Conservation (phyloP, 352 stramenopile species). For the Phytophthora pluvialis region DNA sequence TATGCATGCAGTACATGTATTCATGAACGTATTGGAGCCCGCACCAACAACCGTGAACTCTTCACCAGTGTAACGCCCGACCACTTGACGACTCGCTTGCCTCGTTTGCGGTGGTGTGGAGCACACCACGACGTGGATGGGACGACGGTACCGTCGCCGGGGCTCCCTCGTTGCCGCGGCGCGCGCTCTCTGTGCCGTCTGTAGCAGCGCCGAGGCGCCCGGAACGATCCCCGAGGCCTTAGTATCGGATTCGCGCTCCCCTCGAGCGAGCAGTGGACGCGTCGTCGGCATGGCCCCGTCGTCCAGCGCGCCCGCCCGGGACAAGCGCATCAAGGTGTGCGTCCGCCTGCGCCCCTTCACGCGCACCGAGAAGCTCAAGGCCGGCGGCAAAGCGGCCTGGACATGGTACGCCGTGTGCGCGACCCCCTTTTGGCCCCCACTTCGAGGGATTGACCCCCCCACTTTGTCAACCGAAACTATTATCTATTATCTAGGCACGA, state of each 20-base stretch:
- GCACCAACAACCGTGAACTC: not conserved
- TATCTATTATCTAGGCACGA: conserved; percentile 58
- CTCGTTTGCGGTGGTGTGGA: conserved; percentile 38
- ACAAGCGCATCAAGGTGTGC: conserved; percentile 84
- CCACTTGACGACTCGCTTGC: conserved; percentile 18
- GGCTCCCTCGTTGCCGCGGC: conserved; percentile 28
- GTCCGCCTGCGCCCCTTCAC: conserved; percentile 81
- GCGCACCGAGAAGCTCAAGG: conserved; percentile 70
- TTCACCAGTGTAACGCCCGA: not conserved
- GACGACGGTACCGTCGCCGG: conserved; percentile 35
- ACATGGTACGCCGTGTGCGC: conserved; percentile 55
- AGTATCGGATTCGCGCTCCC: conserved; percentile 37
- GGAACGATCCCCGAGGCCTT: conserved; percentile 30
- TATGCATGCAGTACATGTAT: too few species aligned
- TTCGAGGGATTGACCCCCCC: too few species aligned
- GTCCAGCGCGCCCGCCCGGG: conserved; percentile 33
- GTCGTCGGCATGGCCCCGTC: conserved; percentile 27
- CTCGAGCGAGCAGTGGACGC: conserved; percentile 11
- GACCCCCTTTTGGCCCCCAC: not conserved
- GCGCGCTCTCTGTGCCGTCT: conserved; percentile 43
- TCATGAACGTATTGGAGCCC: too few species aligned
- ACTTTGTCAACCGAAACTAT: conserved; percentile 1
- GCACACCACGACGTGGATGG: conserved; percentile 42
- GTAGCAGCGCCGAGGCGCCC: conserved; percentile 29
- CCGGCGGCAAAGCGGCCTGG: conserved; percentile 80